Conservation (phyloP, 2,329 filamentous ascomycete genomes). For the Aspergillus persii region DNA sequence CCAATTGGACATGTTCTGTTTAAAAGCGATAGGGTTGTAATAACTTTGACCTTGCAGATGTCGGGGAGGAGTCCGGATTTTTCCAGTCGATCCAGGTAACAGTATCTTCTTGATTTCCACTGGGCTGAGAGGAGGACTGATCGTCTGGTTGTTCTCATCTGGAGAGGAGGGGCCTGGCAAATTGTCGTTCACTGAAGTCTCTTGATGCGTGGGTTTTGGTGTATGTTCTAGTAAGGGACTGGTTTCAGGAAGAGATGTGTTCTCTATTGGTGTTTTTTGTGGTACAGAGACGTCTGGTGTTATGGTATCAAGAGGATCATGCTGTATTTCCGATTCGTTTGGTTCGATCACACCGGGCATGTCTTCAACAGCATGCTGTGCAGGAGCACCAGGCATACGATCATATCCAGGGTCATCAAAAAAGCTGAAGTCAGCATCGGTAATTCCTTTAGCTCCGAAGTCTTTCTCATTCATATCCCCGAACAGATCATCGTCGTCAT, state of each 20-base stretch:
- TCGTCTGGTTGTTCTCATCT: conserved; percentile 25
- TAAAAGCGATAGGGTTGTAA: conserved; percentile 55
- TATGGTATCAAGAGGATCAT: conserved; percentile 7
- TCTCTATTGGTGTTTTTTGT: conserved; percentile 3
- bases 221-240: not conserved
- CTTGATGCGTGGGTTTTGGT: conserved; percentile 1
- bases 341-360: conserved; percentile 13
- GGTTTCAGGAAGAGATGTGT: not conserved
- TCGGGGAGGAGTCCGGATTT: conserved; percentile 6
- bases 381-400: conserved; percentile 16
- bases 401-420: conserved; percentile 56
- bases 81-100: conserved; percentile 28
- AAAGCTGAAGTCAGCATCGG: conserved; percentile 64
- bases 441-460: conserved; percentile 56
- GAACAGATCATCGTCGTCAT: conserved; percentile 56
- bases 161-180: conserved; percentile 11
- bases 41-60: conserved; percentile 38
- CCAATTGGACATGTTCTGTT: conserved; percentile 45
- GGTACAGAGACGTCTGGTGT: not conserved
- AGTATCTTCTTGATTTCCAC: conserved; percentile 46
- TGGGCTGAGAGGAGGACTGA: conserved; percentile 42
- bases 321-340: conserved; percentile 12
- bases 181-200: conserved; percentile 5
- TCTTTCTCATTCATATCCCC: conserved; percentile 55
- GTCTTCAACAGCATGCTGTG: conserved; percentile 14